Percentiles rank a stretch among this genome's conserved stretches.
phyloP scores from a whole-genome alignment of 129 eudicot species.

The Smallanthus sonchifolius region DNA sequence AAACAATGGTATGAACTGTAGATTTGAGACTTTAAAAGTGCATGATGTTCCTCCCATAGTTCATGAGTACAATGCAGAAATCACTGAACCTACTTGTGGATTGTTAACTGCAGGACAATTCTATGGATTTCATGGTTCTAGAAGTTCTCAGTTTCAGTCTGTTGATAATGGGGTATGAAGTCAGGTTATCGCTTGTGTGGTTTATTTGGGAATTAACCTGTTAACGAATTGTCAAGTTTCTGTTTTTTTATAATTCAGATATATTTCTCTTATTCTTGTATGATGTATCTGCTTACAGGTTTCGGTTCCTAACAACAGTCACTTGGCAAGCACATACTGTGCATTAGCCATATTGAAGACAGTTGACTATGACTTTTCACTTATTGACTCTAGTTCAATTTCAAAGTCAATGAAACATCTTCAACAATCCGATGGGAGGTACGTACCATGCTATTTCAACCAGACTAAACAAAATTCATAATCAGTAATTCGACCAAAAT shows the following conservation, averaged over 20 bases:
- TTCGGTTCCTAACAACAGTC: conserved; percentile 70
- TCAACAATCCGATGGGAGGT: conserved; percentile 94
- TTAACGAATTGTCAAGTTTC: neutral
- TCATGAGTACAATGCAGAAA: neutral
- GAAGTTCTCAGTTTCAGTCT: conserved; percentile 68
- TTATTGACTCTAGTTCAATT: conserved; percentile 41
- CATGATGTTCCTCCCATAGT: neutral
- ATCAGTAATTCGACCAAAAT: neutral
- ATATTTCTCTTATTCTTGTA: neutral
- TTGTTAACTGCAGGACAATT: conserved; percentile 64
- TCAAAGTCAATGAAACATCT: conserved; percentile 74
- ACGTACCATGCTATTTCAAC: neutral
- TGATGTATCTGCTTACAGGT: conserved; percentile 38
- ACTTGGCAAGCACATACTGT: conserved; percentile 93
- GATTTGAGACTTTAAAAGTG: neutral
- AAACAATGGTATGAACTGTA: conserved; percentile 44
- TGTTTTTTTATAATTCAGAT: neutral
- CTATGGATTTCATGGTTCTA: conserved; percentile 92
- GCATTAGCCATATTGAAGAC: conserved; percentile 91
- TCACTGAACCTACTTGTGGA: conserved; percentile 7
- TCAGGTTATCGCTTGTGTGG: conserved; percentile 12
- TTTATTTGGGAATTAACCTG: neutral
- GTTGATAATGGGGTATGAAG: conserved; percentile 50
- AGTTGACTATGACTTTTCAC: conserved; percentile 70
- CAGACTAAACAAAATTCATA: conserved; percentile 1